Conservation (phyloP, 441 rosid species). For the Mallotus japonicus region DNA sequence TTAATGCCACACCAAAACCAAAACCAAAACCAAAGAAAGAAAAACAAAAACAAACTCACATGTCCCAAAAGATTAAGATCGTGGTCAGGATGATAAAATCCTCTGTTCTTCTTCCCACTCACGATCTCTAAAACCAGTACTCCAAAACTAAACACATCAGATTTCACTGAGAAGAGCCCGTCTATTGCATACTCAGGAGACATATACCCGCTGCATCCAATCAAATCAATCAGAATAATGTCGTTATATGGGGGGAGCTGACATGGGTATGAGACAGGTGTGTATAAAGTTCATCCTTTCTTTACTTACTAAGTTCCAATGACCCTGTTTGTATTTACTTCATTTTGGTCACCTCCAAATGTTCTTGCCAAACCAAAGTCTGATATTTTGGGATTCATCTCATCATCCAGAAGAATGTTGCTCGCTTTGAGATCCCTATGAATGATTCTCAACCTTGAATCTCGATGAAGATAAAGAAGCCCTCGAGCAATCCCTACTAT, state of each 20-base stretch:
- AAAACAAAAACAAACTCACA: slow-evolving; percentile 7
- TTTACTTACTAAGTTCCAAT: slow-evolving; percentile 72
- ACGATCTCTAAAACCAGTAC: slow-evolving; percentile 31
- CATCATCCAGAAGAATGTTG: slow-evolving; percentile 33
- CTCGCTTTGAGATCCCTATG: slow-evolving; percentile 64
- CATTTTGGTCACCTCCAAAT: slow-evolving; percentile 29
- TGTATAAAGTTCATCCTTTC: background rate
- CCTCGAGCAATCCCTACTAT: slow-evolving; percentile 78
- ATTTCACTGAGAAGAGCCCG: slow-evolving; percentile 22
- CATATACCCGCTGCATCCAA: slow-evolving; percentile 23
- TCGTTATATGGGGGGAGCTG: background rate
- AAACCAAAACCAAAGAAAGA: background rate
- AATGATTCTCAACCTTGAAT: slow-evolving; percentile 65
- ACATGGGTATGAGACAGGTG: background rate
- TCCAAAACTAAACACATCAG: slow-evolving; percentile 30
- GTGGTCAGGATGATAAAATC: slow-evolving; percentile 27
- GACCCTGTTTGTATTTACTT: slow-evolving; percentile 33
- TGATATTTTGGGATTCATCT: slow-evolving; percentile 32
- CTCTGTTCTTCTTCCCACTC: slow-evolving; percentile 22
- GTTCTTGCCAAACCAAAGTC: slow-evolving; percentile 38
- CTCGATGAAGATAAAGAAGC: slow-evolving; percentile 78
- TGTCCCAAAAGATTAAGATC: slow-evolving; percentile 28
- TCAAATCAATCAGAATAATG: background rate
- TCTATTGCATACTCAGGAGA: slow-evolving; percentile 24
- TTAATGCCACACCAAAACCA: too few relatives aligned